A percentile compares a stretch with the other conserved stretches of the same genome.
Conservation (phyloP, 2,329 filamentous ascomycete species). For the Phaeoacremonium minimum region DNA sequence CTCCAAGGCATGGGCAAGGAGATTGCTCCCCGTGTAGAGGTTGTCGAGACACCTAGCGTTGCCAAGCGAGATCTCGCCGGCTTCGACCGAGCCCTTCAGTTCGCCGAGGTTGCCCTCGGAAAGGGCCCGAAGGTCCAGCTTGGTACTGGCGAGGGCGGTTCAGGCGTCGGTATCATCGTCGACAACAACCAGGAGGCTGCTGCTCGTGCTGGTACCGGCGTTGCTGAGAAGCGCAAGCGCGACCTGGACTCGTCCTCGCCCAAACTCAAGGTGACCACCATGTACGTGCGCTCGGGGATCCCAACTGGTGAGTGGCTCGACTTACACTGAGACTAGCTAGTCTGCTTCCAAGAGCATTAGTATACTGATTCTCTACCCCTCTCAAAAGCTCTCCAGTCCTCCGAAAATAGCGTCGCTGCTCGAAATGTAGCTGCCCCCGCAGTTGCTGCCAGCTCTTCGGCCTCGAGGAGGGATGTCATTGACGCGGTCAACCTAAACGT, state of each 20-base stretch:
- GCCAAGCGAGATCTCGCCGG: slow-evolving; percentile 41
- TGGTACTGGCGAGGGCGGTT: slow-evolving; percentile 35
- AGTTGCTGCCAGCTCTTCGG: slow-evolving; percentile 1
- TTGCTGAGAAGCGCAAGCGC: slow-evolving; percentile 11
- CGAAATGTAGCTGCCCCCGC: background rate
- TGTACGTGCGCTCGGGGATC: slow-evolving; percentile 39
- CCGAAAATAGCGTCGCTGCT: slow-evolving; percentile 9
- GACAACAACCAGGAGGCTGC: slow-evolving; percentile 20
- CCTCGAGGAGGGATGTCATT: slow-evolving; percentile 20
- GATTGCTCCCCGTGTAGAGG: slow-evolving; percentile 34
- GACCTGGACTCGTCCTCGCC: slow-evolving; percentile 21
- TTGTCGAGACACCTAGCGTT: slow-evolving; percentile 15
- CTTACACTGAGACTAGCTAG: too few species aligned
- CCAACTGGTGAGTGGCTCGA: slow-evolving; percentile 36
- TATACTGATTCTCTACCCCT: background rate
- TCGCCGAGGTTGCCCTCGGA: slow-evolving; percentile 38
- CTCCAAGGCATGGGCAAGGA: slow-evolving; percentile 45
- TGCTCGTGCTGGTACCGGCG: slow-evolving; percentile 10
- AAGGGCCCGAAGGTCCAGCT: slow-evolving; percentile 43
- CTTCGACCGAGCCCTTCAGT: slow-evolving; percentile 41
- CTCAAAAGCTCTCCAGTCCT: slow-evolving; percentile 17
- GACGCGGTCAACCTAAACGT: slow-evolving; percentile 41
- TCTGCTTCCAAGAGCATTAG: slow-evolving; percentile 1
- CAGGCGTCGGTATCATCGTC: slow-evolving; percentile 31
- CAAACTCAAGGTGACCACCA: slow-evolving; percentile 39